Evolutionary conservation across 2,329 filamentous ascomycete species (phyloP), one percentile per base, ranked within the genome.

Genomic region (Fusarium sp.): DNA sequence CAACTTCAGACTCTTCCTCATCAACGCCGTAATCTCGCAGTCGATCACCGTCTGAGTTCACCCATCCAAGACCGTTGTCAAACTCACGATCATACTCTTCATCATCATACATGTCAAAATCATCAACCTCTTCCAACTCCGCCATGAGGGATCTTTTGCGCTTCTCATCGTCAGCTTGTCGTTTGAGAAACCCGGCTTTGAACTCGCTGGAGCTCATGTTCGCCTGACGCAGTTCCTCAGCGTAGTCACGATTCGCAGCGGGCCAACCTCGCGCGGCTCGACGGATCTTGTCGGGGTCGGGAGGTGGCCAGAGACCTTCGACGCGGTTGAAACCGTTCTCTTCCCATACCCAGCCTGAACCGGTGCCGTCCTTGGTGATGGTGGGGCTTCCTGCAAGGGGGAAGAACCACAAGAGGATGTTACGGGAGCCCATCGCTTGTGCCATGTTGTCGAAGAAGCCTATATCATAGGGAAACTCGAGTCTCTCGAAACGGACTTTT

Each of bases 401-500:
- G 70, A 88, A 86, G 58, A 93, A 80, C 93, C 93, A 96, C 9
- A 85, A 76, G 0, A 93, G 68, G 1, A 87, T 73, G 75, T 93
- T 93, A 10, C 76, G 69, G 1, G 88, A 90, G 6, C 92, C 92
- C 91, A 96, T 94, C 18, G 89, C 91, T 75, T 93, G 90, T 18
- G 86, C 84, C 76, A 95, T 84, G 77, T 97, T 97, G 35, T 81
- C 77, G 81, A 88, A 93, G 72, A 96, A 83, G 49, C 92, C 92
- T 43, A 95, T 80, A 74, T 97, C 93, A 79, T 94, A 96, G 0
- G 93, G 93, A 72, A 93, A 96, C 77, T 95, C 92, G 72, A 94
- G 87, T 54, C 84, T 86, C 59, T 86, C 83, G 42, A 92, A 85
- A 13, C 83, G 80, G 4, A 90, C 66, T 57, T 82, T 75, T 28